Conservation (phyloP, 2,329 filamentous ascomycete species). For the Cladosporium sp. region DNA sequence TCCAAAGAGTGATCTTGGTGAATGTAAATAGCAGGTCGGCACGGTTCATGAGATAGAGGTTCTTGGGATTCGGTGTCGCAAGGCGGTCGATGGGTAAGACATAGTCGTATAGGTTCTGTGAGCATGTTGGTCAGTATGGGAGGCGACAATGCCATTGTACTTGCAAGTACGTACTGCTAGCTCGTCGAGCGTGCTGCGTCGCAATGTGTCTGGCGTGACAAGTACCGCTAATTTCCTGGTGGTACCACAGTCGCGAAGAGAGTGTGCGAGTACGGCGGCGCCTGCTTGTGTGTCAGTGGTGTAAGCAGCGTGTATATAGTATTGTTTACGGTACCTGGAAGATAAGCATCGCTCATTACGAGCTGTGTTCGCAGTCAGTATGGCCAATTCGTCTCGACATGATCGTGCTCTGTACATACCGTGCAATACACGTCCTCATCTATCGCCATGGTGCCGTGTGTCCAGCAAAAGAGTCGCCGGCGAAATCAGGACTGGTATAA, state of each 20-base stretch:
- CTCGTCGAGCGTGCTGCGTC: conserved; percentile 69
- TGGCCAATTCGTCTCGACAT: neutral
- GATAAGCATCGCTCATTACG: conserved; percentile 84
- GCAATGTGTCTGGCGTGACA: conserved; percentile 75
- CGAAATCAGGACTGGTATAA: neutral
- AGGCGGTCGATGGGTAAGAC: conserved; percentile 80
- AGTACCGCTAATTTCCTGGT: conserved; percentile 80
- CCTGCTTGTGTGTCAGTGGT: conserved; percentile 51
- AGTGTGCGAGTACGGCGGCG: conserved; percentile 89
- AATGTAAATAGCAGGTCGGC: conserved; percentile 87
- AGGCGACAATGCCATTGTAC: neutral
- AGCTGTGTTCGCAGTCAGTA: conserved; percentile 55
- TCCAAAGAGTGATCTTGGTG: conserved; percentile 95
- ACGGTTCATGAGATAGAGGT: conserved; percentile 88
- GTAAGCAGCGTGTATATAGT: conserved; percentile 14
- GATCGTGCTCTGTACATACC: conserved; percentile 38
- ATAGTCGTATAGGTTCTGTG: conserved; percentile 77
- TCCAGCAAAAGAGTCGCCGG: neutral
- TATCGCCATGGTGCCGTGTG: conserved; percentile 17
- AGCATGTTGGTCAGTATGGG: conserved; percentile 16
- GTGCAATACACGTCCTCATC: conserved; percentile 63
- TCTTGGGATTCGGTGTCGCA: conserved; percentile 70
- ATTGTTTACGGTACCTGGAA: conserved; percentile 64
- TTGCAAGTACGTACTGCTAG: conserved; percentile 57
- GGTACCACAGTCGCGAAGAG: conserved; percentile 83